Percentiles rank a stretch among this genome's conserved stretches.
phyloP scores from a whole-genome alignment of 1,284 basidiomycete species.

The Boletellus deceptivus region DNA sequence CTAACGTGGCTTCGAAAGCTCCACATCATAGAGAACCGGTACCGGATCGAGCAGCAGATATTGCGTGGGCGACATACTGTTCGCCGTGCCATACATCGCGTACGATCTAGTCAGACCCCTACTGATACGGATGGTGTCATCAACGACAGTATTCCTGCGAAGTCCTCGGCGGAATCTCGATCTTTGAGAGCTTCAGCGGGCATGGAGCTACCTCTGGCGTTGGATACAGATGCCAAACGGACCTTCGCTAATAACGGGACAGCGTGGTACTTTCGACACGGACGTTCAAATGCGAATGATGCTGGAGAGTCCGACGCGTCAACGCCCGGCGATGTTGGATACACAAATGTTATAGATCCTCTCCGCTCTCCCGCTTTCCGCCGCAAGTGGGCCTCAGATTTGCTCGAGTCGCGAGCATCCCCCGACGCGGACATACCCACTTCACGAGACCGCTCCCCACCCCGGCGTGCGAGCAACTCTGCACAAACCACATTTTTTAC shows the following conservation, averaged over 20 bases:
- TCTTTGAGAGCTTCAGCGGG: constrained; percentile 3
- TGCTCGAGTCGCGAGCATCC: constrained; percentile 35
- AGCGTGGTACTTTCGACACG: constrained; percentile 45
- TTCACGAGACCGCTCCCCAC: constrained; percentile 11
- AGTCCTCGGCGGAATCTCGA: constrained; percentile 6
- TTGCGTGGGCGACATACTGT: constrained; percentile 75
- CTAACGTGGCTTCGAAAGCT: constrained; percentile 47
- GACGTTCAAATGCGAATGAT: constrained; percentile 21
- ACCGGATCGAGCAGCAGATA: constrained; percentile 79
- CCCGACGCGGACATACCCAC: constrained; percentile 14
- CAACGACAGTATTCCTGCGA: constrained; percentile 19
- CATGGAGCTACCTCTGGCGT: constrained; percentile 50
- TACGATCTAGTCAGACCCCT: constrained; percentile 23
- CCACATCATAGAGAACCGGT: constrained; percentile 88
- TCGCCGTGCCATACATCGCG: constrained; percentile 48
- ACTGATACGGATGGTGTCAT: constrained; percentile 29
- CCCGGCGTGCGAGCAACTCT: constrained; percentile 13
- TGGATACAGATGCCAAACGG: constrained; percentile 60
- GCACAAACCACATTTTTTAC: constrained; percentile 21
- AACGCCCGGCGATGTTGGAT: constrained; percentile 25
- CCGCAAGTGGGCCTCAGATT: constrained; percentile 46
- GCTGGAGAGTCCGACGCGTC: constrained; percentile 26
- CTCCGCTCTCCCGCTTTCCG: constrained; percentile 42
- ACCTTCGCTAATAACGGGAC: constrained; percentile 48
- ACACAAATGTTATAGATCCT: constrained; percentile 35